Evolutionary conservation across 2,329 filamentous ascomycete genomes (phyloP).

Genomic region (Hawksworthiomyces lignivorus): DNA sequence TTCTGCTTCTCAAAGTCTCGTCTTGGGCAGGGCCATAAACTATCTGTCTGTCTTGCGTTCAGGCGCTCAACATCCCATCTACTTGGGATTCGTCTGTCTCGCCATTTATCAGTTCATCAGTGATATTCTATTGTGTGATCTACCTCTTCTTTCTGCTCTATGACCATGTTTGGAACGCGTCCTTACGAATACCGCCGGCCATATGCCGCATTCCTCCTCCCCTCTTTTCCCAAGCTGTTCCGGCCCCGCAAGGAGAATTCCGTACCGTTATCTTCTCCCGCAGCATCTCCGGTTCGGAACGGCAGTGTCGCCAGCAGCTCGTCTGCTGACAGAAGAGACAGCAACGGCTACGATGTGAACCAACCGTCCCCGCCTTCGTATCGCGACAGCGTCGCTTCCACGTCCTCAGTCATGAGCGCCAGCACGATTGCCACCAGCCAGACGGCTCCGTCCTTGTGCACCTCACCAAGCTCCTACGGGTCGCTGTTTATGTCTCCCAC

Average conservation of each 20-base stretch:
- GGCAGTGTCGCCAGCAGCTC: neutral
- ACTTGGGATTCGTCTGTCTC: too few relatives aligned
- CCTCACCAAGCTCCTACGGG: constrained; percentile 10
- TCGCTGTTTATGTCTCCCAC: too few relatives aligned
- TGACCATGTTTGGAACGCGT: neutral
- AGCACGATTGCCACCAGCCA: constrained; percentile 1
- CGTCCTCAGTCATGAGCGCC: constrained; percentile 1
- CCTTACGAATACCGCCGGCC: constrained; percentile 4
- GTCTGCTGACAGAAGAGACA: too few relatives aligned
- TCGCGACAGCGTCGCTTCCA: constrained; percentile 6
- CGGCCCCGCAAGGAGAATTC: constrained; percentile 4
- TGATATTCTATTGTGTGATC: too few relatives aligned
- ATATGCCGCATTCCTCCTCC: constrained; percentile 21
- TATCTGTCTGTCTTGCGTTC: too few relatives aligned
- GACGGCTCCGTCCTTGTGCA: constrained; percentile 15
- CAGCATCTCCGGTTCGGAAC: constrained; percentile 14
- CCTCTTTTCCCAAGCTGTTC: constrained; percentile 18
- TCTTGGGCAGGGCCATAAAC: too few relatives aligned
- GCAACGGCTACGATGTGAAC: neutral
- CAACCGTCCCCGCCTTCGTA: neutral
- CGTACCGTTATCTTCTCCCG: constrained; percentile 2
- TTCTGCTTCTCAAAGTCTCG: too few relatives aligned
- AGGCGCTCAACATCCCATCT: neutral
- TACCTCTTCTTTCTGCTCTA: too few relatives aligned
- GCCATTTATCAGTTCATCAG: too few relatives aligned